A percentile compares a stretch with the other conserved stretches of the same genome.
Conservation (phyloP, 495 filamentous ascomycete genomes). For the Hyaloscypha variabilis region DNA sequence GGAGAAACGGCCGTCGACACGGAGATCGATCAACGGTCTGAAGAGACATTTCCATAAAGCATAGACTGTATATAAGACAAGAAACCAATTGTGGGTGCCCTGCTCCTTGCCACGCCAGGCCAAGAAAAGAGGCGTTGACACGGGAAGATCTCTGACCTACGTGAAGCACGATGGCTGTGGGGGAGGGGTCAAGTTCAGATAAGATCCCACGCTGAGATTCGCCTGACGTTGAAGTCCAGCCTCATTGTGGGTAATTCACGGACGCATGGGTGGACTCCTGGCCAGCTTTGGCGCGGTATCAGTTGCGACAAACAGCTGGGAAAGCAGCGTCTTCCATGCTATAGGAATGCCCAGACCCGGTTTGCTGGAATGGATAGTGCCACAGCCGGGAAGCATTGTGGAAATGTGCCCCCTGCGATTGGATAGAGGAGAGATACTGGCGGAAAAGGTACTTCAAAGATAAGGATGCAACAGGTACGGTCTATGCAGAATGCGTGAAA, state of each 20-base stretch:
- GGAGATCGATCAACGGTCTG: constrained; percentile 32
- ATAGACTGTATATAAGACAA: constrained; percentile 27
- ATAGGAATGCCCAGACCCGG: constrained; percentile 10
- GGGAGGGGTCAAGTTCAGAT: constrained; percentile 19
- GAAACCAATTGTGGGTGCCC: constrained; percentile 6
- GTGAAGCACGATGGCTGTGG: constrained; percentile 22
- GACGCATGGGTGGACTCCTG: background rate
- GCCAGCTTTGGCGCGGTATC: background rate
- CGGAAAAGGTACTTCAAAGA: constrained; percentile 4
- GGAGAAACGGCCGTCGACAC: constrained; percentile 16
- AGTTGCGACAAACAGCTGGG: constrained; percentile 3
- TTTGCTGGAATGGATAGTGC: constrained; percentile 6
- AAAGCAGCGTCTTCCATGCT: constrained; percentile 11
- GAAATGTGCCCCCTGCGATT: constrained; percentile 8
- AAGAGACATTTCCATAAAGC: constrained; percentile 20
- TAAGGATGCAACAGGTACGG: constrained; percentile 8
- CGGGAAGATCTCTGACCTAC: constrained; percentile 21
- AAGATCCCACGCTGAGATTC: constrained; percentile 13
- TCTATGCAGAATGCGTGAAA: constrained; percentile 24
- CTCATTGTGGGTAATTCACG: constrained; percentile 9
- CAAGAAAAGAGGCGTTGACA: constrained; percentile 17
- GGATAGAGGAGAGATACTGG: background rate
- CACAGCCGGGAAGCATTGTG: constrained; percentile 1
- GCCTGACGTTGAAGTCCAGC: constrained; percentile 5
- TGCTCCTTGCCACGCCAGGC: background rate